Evolutionary conservation across 1,139 yeast species (phyloP).

Genomic region (Spathaspora sp.): DNA sequence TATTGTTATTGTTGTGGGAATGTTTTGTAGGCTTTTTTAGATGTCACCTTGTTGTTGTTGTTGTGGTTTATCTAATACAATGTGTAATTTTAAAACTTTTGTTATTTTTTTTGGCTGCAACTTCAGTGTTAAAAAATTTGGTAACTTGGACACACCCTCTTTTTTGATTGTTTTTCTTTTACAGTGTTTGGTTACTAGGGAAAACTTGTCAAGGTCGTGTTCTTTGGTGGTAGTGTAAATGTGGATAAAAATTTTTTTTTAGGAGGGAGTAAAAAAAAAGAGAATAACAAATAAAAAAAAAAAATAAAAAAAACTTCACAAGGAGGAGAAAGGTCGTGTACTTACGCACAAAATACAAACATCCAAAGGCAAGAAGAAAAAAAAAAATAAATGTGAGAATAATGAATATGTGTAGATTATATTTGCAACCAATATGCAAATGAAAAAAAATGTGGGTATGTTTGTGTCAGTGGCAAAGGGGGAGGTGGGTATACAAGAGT

Average conservation of each 20-base stretch:
- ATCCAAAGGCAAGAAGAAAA: no score
- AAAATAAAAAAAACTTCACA: not conserved
- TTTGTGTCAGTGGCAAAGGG: not conserved
- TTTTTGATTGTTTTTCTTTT: not conserved
- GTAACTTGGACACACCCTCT: conserved; percentile 3
- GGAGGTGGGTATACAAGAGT: not conserved
- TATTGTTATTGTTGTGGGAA: not conserved
- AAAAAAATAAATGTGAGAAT: not conserved
- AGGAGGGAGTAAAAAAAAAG: not conserved
- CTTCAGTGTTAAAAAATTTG: not conserved
- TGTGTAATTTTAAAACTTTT: no score
- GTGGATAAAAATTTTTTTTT: conserved; percentile 3
- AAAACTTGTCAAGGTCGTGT: conserved; percentile 3
- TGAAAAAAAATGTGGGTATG: not conserved
- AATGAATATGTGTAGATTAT: not conserved
- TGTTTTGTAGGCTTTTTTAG: no score
- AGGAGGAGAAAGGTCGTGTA: not conserved
- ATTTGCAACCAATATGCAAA: not conserved
- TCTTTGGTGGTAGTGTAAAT: conserved; percentile 6
- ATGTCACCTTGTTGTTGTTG: conserved; percentile 2
- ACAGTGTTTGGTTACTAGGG: not conserved
- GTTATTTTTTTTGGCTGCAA: conserved; percentile 4
- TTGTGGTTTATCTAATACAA: conserved; percentile 1
- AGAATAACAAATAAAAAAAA: not conserved
- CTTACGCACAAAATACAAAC: not conserved